Evolutionary conservation across 1,139 yeast genomes (phyloP).

Genomic region (Suhomyces chickasaworum): DNA sequence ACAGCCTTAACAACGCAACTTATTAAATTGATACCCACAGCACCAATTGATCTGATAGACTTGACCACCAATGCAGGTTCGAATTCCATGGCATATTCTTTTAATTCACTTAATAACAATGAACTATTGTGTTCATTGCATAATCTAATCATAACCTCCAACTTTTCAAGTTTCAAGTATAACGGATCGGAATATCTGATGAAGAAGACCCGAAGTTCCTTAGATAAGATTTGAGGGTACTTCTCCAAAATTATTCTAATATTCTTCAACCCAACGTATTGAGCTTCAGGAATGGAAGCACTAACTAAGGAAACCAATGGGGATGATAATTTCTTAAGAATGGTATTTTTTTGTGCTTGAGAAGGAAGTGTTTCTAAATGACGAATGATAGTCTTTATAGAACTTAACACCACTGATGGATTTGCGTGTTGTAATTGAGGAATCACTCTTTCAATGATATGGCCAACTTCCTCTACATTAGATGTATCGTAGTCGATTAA

Average conservation of each 20-base stretch:
- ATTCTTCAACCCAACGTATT: slow-evolving; percentile 90
- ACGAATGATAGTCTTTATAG: slow-evolving; percentile 78
- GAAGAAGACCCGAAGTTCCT: slow-evolving; percentile 87
- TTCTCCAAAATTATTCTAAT: slow-evolving; percentile 87
- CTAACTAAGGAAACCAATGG: slow-evolving; percentile 89
- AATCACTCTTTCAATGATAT: slow-evolving; percentile 84
- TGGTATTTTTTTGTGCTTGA: slow-evolving; percentile 35
- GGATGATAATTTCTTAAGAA: slow-evolving; percentile 78
- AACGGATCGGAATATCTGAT: slow-evolving; percentile 94
- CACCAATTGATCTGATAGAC: slow-evolving; percentile 82
- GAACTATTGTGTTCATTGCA: slow-evolving; percentile 72
- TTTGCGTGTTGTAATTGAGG: slow-evolving; percentile 98
- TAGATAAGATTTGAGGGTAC: slow-evolving; percentile 76
- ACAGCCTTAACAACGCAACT: slow-evolving; percentile 68
- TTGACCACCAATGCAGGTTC: slow-evolving; percentile 86
- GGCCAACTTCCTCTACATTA: slow-evolving; percentile 68
- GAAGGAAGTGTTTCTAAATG: slow-evolving; percentile 59
- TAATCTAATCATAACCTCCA: slow-evolving; percentile 85
- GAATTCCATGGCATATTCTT: slow-evolving; percentile 93
- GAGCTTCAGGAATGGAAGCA: slow-evolving; percentile 88
- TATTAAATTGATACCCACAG: slow-evolving; percentile 79
- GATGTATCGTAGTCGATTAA: slow-evolving; percentile 67
- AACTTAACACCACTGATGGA: slow-evolving; percentile 89
- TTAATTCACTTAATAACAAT: slow-evolving; percentile 76
- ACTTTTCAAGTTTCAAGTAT: slow-evolving; percentile 87